Evolutionary conservation across 192 early-diverging fungal genomes (phyloP).

Genomic region (Backusella tuberculispora): DNA sequence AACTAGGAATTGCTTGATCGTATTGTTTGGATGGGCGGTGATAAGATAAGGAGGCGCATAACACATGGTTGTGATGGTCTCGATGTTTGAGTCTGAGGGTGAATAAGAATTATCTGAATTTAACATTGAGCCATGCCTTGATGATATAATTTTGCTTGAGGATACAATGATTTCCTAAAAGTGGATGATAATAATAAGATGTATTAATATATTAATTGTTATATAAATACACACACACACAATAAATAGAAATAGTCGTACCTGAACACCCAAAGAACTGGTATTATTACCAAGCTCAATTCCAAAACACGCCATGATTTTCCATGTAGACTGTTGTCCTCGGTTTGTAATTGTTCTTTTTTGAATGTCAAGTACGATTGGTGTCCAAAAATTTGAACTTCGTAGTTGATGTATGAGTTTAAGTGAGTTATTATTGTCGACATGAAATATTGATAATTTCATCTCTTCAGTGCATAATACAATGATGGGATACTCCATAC

Average conservation of each 20-base stretch:
- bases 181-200: background rate
- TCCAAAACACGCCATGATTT: constrained; percentile 33
- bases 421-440: background rate
- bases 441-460: constrained; percentile 34
- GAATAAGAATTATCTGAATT: constrained; percentile 16
- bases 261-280: constrained; percentile 43
- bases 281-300: constrained; percentile 31
- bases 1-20: constrained; percentile 50
- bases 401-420: constrained; percentile 35
- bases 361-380: constrained; percentile 33
- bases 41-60: constrained; percentile 47
- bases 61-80: constrained; percentile 38
- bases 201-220: background rate
- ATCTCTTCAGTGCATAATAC: constrained; percentile 41
- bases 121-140: constrained; percentile 22
- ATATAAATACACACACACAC: background rate
- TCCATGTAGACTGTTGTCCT: constrained; percentile 12
- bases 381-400: constrained; percentile 37
- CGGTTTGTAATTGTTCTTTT: background rate
- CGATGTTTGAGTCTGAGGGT: background rate
- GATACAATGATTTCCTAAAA: constrained; percentile 30
- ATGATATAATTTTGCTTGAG: constrained; percentile 18
- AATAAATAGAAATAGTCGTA: constrained; percentile 7
- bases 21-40: constrained; percentile 54
- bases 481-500: constrained; percentile 33